Conservation (phyloP, 2,329 filamentous ascomycete genomes). For the Ascocoryne sarcoides region DNA sequence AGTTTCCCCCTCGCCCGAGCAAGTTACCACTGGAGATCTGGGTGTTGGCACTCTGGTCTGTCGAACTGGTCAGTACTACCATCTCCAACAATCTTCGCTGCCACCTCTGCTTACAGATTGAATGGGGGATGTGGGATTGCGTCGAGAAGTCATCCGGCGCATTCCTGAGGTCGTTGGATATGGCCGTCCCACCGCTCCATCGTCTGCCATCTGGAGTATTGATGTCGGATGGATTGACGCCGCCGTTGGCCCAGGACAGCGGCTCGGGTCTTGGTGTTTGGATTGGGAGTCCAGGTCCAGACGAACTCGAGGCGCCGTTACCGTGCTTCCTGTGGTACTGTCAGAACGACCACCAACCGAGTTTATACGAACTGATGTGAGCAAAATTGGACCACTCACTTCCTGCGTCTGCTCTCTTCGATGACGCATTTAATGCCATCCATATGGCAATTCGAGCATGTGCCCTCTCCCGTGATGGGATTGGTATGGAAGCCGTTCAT, state of each 20-base stretch:
- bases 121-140: conserved; percentile 24
- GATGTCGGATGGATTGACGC: conserved; percentile 23
- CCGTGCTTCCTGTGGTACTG: conserved; percentile 22
- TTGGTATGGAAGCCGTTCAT: conserved; percentile 51
- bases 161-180: conserved; percentile 12
- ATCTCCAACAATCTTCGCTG: too few species aligned
- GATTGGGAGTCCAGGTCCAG: conserved; percentile 12
- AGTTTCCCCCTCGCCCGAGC: too few species aligned
- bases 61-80: background rate
- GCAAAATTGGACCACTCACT: too few species aligned
- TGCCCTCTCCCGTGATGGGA: conserved; percentile 22
- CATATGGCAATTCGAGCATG: conserved; percentile 29
- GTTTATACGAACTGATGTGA: too few species aligned
- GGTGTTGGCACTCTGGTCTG: conserved; percentile 21
- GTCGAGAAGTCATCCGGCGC: conserved; percentile 11
- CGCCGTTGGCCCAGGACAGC: conserved; percentile 15
- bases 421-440: conserved; percentile 43
- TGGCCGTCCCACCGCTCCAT: conserved; percentile 17
- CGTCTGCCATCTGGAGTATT: conserved; percentile 16
- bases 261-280: conserved; percentile 6
- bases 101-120: conserved; percentile 25
- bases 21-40: too few species aligned
- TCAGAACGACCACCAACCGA: conserved; percentile 15
- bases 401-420: conserved; percentile 58
- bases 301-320: too few species aligned